Percentiles rank a stretch among this genome's conserved stretches.
Conservation (phyloP, 2,329 filamentous ascomycete genomes). For the Colletotrichum destructivum region DNA sequence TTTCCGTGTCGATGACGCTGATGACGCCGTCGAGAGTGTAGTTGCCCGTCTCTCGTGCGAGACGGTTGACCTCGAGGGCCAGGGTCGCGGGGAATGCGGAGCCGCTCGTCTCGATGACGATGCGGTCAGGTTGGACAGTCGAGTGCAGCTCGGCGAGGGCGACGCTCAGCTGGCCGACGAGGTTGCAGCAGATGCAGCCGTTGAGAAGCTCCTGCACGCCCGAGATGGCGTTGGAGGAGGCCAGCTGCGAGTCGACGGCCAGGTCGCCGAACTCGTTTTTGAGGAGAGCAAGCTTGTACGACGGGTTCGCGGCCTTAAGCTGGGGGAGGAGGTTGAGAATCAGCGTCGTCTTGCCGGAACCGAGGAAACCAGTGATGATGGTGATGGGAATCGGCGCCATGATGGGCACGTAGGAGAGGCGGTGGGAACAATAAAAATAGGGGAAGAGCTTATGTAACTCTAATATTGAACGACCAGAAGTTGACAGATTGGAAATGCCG, state of each 20-base stretch:
- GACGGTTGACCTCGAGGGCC: constrained; percentile 89
- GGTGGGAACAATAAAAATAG: background rate
- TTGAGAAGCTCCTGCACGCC: constrained; percentile 95
- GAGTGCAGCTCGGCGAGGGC: constrained; percentile 82
- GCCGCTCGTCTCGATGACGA: constrained; percentile 94
- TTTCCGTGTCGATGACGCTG: constrained; percentile 93
- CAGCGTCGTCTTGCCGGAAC: constrained; percentile 95
- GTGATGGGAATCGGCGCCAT: constrained; percentile 89
- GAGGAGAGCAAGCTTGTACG: constrained; percentile 91
- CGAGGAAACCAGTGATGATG: constrained; percentile 95
- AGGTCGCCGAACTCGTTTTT: constrained; percentile 99
- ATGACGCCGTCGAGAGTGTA: constrained; percentile 91
- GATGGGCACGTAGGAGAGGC: constrained; percentile 15
- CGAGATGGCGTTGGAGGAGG: constrained; percentile 84
- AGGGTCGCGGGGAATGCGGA: constrained; percentile 90
- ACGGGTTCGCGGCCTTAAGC: constrained; percentile 78
- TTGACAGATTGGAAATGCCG: background rate
- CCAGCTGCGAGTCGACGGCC: constrained; percentile 93
- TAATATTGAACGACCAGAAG: background rate
- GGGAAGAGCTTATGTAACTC: background rate
- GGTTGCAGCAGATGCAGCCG: constrained; percentile 98
- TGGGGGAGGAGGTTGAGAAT: constrained; percentile 95
- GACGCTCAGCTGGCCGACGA: constrained; percentile 89
- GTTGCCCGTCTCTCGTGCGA: constrained; percentile 77
- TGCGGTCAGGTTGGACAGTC: constrained; percentile 78